These are phyloP conservation scores for Suhomyces anneliseae DNA, from an alignment of 1,139 yeast genomes.

Conservation along the genomic window DNA sequence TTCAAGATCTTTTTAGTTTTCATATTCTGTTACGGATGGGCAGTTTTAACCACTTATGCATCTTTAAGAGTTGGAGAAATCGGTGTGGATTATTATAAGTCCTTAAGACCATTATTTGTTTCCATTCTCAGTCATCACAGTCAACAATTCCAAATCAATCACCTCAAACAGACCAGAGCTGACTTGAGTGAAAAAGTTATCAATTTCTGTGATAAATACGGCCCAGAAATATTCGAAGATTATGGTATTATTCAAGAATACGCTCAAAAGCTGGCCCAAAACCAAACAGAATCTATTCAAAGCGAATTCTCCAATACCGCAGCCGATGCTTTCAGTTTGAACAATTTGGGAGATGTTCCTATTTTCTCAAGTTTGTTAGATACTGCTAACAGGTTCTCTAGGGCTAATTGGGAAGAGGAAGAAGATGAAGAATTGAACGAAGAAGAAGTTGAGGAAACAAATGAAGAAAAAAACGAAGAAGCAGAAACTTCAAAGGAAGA, in stretches of 20 bases:
- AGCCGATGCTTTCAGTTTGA: constrained; percentile 16
- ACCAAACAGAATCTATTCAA: constrained; percentile 4
- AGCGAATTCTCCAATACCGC: constrained; percentile 7
- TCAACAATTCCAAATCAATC: constrained; percentile 40
- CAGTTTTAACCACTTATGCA: constrained; percentile 43
- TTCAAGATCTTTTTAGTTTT: constrained; percentile 24
- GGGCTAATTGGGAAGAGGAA: not conserved
- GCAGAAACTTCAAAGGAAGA: not conserved
- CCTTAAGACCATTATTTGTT: constrained; percentile 38
- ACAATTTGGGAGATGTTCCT: constrained; percentile 33
- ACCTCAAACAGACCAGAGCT: constrained; percentile 55
- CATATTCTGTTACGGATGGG: constrained; percentile 36
- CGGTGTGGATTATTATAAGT: constrained; percentile 42
- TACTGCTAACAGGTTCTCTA: constrained; percentile 6
- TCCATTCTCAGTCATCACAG: constrained; percentile 45
- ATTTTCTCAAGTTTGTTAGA: constrained; percentile 31
- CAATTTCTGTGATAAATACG: constrained; percentile 66
- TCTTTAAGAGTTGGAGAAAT: constrained; percentile 46
- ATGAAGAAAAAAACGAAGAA: not conserved
- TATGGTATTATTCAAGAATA: constrained; percentile 36
- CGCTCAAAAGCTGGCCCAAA: constrained; percentile 13
- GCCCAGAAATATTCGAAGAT: constrained; percentile 80
- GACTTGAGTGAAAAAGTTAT: constrained; percentile 61
- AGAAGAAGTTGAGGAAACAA: constrained; percentile 1
- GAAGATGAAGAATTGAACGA: not conserved